phyloP scores from a whole-genome alignment of 2,329 filamentous ascomycete genomes.

The Xylariaceae sp. region DNA sequence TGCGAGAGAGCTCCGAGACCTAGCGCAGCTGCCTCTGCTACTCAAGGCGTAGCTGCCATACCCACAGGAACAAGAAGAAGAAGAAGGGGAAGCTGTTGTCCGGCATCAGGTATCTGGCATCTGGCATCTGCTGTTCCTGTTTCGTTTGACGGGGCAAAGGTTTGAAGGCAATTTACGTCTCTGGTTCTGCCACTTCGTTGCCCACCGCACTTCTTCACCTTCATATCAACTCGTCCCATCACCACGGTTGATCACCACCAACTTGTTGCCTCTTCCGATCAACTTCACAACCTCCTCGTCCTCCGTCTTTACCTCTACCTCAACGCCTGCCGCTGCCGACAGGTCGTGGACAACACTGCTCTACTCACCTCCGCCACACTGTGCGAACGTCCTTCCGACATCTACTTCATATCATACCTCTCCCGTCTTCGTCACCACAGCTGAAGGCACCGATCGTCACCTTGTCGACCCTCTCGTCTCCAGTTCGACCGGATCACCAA shows the following conservation, averaged over 20 bases:
- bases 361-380: slow-evolving; percentile 11
- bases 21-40: too few species aligned
- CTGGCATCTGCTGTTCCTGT: slow-evolving; percentile 15
- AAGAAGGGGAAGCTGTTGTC: background rate
- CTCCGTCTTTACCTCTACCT: slow-evolving; percentile 8
- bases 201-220: slow-evolving; percentile 20
- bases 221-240: slow-evolving; percentile 23
- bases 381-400: slow-evolving; percentile 18
- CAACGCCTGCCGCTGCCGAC: slow-evolving; percentile 8
- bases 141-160: slow-evolving; percentile 27
- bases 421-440: slow-evolving; percentile 12
- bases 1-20: too few species aligned
- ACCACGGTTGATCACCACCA: slow-evolving; percentile 21
- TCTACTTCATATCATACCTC: slow-evolving; percentile 20
- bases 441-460: slow-evolving; percentile 20
- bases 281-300: slow-evolving; percentile 9
- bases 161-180: slow-evolving; percentile 29
- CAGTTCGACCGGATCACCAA: slow-evolving; percentile 20
- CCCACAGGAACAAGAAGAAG: too few species aligned
- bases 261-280: slow-evolving; percentile 14
- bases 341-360: slow-evolving; percentile 8
- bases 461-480: slow-evolving; percentile 20
- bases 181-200: slow-evolving; percentile 21
- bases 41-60: too few species aligned
- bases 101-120: slow-evolving; percentile 16